Evolutionary conservation across 306 rosid species (phyloP), one percentile per base, ranked within the genome.

Genomic region (apple (Malus domestica)): DNA sequence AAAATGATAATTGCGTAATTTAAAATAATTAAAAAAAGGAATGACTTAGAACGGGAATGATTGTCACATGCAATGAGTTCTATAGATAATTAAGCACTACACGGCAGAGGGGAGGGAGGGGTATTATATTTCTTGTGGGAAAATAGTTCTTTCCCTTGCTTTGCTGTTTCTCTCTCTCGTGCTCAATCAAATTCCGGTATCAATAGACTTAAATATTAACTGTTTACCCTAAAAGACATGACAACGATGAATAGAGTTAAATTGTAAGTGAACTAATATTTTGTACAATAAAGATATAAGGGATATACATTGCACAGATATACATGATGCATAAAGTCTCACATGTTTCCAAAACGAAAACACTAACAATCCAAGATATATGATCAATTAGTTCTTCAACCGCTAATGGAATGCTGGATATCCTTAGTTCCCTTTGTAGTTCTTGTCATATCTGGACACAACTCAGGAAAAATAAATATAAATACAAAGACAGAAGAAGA

Each of bases 81-180:
- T 33, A 55, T 13, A 71, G 22, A 67, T n/a, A 63, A 35, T 72
- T 35, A 20, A n/a, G 52, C 38, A 55, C 52, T n/a, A n/a, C 4
- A 4, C n/a, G 38, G 49, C 38, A 3, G 8, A 70, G 54, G 35
- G 69, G 49, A 72, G 38, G 72, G 62, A 72, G 71, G 66, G 32
- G 52, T 6, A 6, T 73, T 86, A 90, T 96, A 90, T 78, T 90
- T 86, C 79, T 89, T 85, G 51, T 89, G 76, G 88, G 80, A 91
- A 80, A 87, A 86, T 25, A 96, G 96, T 27, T 83, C 87, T 79
- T 91, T 85, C 52, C 95, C 98, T 78, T 83, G 86, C 79, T 91
- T 91, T 57, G 87, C 78, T 61, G 94, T 92, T 87, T 89, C 95
- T 84, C 83, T 89, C 83, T 86, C 83, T 86, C 83, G 85, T 89